Evolutionary conservation across 108 stramenopile genomes (phyloP).

Genomic region (Cyclotella baltica): DNA sequence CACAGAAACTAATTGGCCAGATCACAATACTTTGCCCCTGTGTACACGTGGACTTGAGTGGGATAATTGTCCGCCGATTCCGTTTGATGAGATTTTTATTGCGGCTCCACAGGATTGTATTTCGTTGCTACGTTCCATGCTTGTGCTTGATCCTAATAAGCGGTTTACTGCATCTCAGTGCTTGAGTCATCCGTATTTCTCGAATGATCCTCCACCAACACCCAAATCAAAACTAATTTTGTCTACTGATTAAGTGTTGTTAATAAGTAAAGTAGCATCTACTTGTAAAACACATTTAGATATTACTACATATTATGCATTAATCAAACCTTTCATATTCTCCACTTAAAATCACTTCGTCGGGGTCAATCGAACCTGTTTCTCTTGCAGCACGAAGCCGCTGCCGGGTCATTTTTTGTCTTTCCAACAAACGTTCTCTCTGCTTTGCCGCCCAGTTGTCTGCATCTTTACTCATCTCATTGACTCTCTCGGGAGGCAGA

Average conservation of each 20-base stretch:
- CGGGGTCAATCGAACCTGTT: constrained; percentile 44
- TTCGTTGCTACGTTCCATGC: constrained; percentile 77
- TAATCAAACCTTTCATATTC: constrained; percentile 54
- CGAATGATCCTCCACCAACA: constrained; percentile 88
- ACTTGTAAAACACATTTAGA: too few relatives aligned
- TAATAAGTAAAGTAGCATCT: too few relatives aligned
- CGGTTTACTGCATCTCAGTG: constrained; percentile 83
- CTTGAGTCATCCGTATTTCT: constrained; percentile 88
- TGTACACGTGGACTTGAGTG: constrained; percentile 74
- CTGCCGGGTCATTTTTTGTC: constrained; percentile 67
- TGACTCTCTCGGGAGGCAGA: constrained; percentile 85
- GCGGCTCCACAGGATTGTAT: constrained; percentile 89
- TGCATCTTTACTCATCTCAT: constrained; percentile 75
- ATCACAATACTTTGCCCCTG: constrained; percentile 78
- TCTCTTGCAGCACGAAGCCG: constrained; percentile 59
- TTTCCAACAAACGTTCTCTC: constrained; percentile 66
- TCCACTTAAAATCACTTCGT: constrained; percentile 34
- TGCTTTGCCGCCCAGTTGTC: constrained; percentile 88
- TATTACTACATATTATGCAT: not conserved
- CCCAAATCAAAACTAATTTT: constrained; percentile 82
- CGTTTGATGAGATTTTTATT: constrained; percentile 89
- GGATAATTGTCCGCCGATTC: constrained; percentile 83
- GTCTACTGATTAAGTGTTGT: constrained; percentile 24
- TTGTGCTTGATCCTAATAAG: constrained; percentile 89
- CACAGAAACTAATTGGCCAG: constrained; percentile 89